Percentiles rank a stretch among this genome's conserved stretches.
Evolutionary conservation across 176 grass and related monocot genomes (phyloP).

Genomic region (Triticum urartu): DNA sequence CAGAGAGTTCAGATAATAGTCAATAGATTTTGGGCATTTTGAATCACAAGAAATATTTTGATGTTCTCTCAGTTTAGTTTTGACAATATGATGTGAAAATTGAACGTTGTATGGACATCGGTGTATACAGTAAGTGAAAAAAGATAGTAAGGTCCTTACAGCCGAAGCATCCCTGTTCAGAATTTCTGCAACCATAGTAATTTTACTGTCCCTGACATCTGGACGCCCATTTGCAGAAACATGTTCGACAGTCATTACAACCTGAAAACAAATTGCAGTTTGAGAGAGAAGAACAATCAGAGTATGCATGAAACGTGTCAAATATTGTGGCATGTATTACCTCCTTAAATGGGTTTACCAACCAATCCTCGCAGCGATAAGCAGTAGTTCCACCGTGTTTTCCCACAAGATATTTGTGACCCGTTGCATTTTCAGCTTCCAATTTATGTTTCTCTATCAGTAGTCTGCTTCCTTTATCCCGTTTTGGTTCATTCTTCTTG

Average conservation of each 20-base stretch:
- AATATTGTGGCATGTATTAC: too few species aligned
- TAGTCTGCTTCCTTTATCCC: too few species aligned
- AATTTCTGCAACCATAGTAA: neutral
- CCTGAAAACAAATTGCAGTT: too few species aligned
- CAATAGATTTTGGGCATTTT: neutral
- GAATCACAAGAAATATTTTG: neutral
- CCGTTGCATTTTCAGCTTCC: too few species aligned
- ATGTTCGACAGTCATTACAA: neutral
- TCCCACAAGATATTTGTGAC: too few species aligned
- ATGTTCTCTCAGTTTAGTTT: conserved; percentile 1
- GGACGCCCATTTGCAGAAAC: neutral
- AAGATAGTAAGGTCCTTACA: conserved; percentile 18
- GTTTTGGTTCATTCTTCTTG: neutral
- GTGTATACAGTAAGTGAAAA: neutral
- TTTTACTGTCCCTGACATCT: neutral
- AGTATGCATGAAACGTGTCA: too few species aligned
- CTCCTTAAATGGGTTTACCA: too few species aligned
- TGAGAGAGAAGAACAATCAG: too few species aligned
- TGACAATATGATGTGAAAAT: neutral
- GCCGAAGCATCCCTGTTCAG: neutral
- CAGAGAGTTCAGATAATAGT: neutral
- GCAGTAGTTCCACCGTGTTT: too few species aligned
- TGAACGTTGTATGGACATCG: neutral
- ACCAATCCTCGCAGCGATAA: too few species aligned
- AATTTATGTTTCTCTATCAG: too few species aligned